These are phyloP conservation scores for Cardamine chenopodiifolia DNA, from an alignment of 345 rosid species.

Conservation along the genomic window DNA sequence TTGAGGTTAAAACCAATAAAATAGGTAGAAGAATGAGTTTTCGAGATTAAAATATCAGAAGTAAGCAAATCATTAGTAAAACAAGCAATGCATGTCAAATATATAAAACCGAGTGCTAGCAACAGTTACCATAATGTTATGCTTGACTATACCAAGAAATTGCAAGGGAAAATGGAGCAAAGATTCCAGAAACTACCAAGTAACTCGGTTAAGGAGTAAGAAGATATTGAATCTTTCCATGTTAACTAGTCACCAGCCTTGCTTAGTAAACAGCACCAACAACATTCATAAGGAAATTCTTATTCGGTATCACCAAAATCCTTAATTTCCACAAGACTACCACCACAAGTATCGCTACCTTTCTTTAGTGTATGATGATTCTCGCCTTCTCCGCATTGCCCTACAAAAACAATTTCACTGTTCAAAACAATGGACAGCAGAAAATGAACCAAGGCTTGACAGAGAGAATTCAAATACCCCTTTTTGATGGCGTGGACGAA, in stretches of 20 bases:
- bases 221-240: not conserved
- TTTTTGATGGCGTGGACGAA: slow-evolving; percentile 75
- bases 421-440: not conserved
- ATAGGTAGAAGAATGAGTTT: not conserved
- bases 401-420: slow-evolving; percentile 39
- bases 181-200: not conserved
- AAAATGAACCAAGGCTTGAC: not conserved
- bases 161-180: not conserved
- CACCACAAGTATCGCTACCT: slow-evolving; percentile 62
- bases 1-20: not conserved
- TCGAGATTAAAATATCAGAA: not conserved
- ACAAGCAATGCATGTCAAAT: not conserved
- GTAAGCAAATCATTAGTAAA: not conserved
- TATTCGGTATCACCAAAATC: slow-evolving; percentile 71
- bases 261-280: not conserved
- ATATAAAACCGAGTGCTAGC: not conserved
- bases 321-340: slow-evolving; percentile 51
- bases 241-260: not conserved
- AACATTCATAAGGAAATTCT: slow-evolving; percentile 23
- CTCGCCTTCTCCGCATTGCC: slow-evolving; percentile 92
- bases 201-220: not conserved
- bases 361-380: slow-evolving; percentile 70
- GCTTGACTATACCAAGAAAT: too few species aligned
- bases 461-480: slow-evolving; percentile 53
- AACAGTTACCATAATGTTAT: not conserved